phyloP scores from a whole-genome alignment of 2,329 filamentous ascomycete genomes.

The Aspergillus ibericus region DNA sequence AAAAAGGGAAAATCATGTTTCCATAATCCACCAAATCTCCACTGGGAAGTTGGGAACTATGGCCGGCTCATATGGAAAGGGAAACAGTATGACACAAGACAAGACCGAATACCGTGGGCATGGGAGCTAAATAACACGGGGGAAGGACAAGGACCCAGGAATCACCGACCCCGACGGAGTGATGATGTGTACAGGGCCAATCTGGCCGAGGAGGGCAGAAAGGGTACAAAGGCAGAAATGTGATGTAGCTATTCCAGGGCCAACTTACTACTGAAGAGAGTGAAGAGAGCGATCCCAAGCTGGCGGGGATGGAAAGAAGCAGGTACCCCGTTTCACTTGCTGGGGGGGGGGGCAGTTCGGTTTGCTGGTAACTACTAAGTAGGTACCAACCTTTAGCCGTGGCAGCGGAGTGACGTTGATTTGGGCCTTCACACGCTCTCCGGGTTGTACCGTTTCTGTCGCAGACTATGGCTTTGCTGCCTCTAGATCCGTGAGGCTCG shows the following conservation, averaged over 20 bases:
- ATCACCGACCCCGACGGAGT: neutral
- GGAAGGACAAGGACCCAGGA: neutral
- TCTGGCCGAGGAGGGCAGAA: too few relatives aligned
- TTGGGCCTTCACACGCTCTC: slow-evolving; percentile 2
- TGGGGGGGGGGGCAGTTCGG: slow-evolving; percentile 11
- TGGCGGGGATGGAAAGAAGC: slow-evolving; percentile 21
- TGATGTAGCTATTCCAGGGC: slow-evolving; percentile 1
- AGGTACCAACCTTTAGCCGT: slow-evolving; percentile 14
- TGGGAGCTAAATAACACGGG: neutral
- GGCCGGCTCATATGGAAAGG: neutral
- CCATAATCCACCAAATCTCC: neutral
- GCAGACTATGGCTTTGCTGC: neutral
- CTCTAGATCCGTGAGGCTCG: neutral
- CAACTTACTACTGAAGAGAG: slow-evolving; percentile 7
- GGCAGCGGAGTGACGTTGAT: slow-evolving; percentile 18
- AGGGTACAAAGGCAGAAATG: neutral
- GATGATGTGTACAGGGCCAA: neutral
- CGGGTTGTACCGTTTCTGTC: neutral
- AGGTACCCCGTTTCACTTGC: slow-evolving; percentile 25
- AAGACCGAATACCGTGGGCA: neutral
- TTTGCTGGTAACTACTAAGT: slow-evolving; percentile 15
- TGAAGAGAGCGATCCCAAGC: slow-evolving; percentile 13
- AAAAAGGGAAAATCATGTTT: neutral
- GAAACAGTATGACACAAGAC: neutral
- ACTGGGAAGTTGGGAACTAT: neutral